Evolutionary conservation across 2,329 filamentous ascomycete genomes (phyloP).

Genomic region (Aspergillus sp.): DNA sequence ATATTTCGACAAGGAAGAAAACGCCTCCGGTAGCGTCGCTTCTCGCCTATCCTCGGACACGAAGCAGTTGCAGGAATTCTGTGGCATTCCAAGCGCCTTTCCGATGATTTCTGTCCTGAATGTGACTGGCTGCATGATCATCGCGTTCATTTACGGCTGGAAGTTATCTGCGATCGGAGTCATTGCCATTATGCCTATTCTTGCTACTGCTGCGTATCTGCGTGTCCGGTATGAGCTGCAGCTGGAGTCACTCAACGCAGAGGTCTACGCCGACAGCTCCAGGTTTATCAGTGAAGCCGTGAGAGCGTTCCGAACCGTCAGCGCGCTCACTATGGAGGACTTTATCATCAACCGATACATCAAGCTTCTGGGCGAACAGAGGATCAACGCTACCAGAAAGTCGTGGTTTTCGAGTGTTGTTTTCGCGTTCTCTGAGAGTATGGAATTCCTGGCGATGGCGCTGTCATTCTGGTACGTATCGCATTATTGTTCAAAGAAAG

Average conservation of each 20-base stretch:
- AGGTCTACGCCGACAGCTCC: constrained; percentile 72
- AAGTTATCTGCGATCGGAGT: constrained; percentile 72
- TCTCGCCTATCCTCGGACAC: constrained; percentile 45
- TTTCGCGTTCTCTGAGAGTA: constrained; percentile 71
- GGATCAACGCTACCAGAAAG: constrained; percentile 63
- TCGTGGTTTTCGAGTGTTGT: constrained; percentile 66
- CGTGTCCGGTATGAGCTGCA: constrained; percentile 67
- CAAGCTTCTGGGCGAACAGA: constrained; percentile 62
- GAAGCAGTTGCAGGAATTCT: constrained; percentile 55
- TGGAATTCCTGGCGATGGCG: constrained; percentile 66
- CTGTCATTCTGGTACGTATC: constrained; percentile 59
- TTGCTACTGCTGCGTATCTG: constrained; percentile 55
- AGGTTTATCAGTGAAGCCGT: constrained; percentile 77
- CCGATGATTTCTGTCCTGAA: constrained; percentile 69
- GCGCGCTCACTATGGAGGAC: constrained; percentile 71
- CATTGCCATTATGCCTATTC: constrained; percentile 61
- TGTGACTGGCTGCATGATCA: constrained; percentile 65
- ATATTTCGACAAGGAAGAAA: not conserved
- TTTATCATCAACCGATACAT: constrained; percentile 67
- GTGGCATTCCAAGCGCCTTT: constrained; percentile 52
- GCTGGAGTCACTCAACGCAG: constrained; percentile 70
- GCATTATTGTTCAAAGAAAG: not conserved
- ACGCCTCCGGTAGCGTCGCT: constrained; percentile 18
- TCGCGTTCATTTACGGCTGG: constrained; percentile 76
- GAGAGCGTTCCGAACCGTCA: constrained; percentile 73